These are phyloP conservation scores for Claviceps humidiphila DNA, from an alignment of 2,329 filamentous ascomycete species.

Conservation along the genomic window DNA sequence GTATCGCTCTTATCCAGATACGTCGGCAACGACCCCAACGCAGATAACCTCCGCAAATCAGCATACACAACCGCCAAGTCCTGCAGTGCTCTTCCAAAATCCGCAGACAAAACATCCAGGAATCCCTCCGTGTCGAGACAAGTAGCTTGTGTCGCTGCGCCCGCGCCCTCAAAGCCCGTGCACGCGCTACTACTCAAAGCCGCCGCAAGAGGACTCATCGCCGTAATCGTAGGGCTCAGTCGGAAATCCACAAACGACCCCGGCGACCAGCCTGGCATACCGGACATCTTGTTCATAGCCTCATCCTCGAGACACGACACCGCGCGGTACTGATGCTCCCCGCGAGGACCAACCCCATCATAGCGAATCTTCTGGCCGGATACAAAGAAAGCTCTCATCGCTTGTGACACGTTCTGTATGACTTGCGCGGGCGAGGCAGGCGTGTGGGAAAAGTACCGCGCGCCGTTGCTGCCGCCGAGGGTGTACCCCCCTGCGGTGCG, in stretches of 20 bases:
- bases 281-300: constrained; percentile 52
- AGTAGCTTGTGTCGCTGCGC: constrained; percentile 30
- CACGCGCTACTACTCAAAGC: constrained; percentile 34
- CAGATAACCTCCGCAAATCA: constrained; percentile 66
- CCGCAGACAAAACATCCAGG: constrained; percentile 69
- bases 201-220: constrained; percentile 58
- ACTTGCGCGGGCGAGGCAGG: constrained; percentile 80
- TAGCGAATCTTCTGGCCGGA: constrained; percentile 81
- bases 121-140: constrained; percentile 73
- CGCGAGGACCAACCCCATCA: constrained; percentile 60
- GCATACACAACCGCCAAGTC: constrained; percentile 68
- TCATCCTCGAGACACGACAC: constrained; percentile 66
- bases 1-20: constrained; percentile 53
- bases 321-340: constrained; percentile 66
- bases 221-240: constrained; percentile 79
- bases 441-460: constrained; percentile 80
- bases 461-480: constrained; percentile 46
- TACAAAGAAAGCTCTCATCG: constrained; percentile 83
- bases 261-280: constrained; percentile 40
- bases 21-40: constrained; percentile 73
- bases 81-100: constrained; percentile 78
- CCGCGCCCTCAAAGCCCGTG: constrained; percentile 26
- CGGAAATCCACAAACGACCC: constrained; percentile 84
- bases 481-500: constrained; percentile 84
- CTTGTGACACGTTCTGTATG: constrained; percentile 87